Evolutionary conservation across 2,329 filamentous ascomycete species (phyloP).

Genomic region (Exophiala xenobiotica): DNA sequence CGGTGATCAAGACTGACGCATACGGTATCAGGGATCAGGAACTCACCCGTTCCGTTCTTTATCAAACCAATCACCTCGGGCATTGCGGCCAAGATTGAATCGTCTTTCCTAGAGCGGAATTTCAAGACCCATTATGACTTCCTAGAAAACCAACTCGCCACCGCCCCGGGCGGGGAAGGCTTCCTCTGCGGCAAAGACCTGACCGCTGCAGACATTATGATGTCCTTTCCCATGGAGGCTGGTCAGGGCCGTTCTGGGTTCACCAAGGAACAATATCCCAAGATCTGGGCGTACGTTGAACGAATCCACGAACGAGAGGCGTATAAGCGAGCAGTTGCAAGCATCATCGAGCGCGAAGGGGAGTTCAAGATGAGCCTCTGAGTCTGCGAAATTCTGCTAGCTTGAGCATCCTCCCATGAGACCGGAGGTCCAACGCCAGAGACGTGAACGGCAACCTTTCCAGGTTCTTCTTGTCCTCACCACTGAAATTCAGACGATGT

Average conservation of each 20-base stretch:
- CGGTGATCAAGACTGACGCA: background rate
- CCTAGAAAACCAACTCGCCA: slow-evolving; percentile 46
- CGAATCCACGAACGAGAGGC: slow-evolving; percentile 38
- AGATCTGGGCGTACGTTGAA: slow-evolving; percentile 39
- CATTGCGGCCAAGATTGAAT: slow-evolving; percentile 50
- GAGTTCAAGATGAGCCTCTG: slow-evolving; percentile 27
- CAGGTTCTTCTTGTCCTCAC: too few relatives aligned
- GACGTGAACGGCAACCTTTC: too few relatives aligned
- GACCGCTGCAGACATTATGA: slow-evolving; percentile 48
- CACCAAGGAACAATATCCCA: slow-evolving; percentile 40
- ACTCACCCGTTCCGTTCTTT: slow-evolving; percentile 65
- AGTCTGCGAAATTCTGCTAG: slow-evolving; percentile 1
- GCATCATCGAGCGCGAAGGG: slow-evolving; percentile 45
- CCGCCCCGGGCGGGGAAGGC: slow-evolving; percentile 39
- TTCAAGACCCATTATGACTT: slow-evolving; percentile 45
- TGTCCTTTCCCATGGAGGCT: slow-evolving; percentile 48
- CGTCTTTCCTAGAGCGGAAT: slow-evolving; percentile 42
- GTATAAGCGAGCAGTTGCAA: slow-evolving; percentile 42
- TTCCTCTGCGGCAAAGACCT: slow-evolving; percentile 46
- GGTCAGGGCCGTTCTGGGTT: slow-evolving; percentile 36
- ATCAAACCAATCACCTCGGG: slow-evolving; percentile 61
- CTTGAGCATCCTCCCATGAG: too few relatives aligned
- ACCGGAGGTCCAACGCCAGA: too few relatives aligned
- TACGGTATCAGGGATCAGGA: slow-evolving; percentile 43
- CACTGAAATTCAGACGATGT: too few relatives aligned